Evolutionary conservation across 179 eudicot species (phyloP).

Genomic region (Drosera spatulata): DNA sequence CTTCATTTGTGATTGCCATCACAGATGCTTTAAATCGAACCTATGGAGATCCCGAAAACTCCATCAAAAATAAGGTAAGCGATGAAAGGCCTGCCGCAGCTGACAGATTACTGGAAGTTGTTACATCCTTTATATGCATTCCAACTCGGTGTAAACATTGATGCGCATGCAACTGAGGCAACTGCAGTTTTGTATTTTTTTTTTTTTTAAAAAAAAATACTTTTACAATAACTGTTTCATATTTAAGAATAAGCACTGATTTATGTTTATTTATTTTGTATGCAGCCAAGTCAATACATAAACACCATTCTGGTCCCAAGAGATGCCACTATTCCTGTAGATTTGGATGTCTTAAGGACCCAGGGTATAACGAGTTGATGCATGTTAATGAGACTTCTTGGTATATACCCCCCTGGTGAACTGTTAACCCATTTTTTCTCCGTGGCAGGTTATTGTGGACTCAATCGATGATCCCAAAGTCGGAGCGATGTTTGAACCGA

Average conservation of each 20-base stretch:
- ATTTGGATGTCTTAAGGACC: constrained; percentile 30
- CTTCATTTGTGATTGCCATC: constrained; percentile 86
- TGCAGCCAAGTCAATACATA: constrained; percentile 75
- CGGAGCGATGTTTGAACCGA: constrained; percentile 67
- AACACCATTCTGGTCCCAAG: constrained; percentile 83
- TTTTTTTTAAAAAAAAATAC: too few species aligned
- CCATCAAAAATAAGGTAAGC: constrained; percentile 66
- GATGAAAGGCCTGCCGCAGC: not conserved
- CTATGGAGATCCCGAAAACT: constrained; percentile 50
- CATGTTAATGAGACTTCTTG: too few species aligned
- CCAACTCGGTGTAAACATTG: too few species aligned
- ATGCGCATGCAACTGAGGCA: too few species aligned
- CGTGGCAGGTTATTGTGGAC: constrained; percentile 62
- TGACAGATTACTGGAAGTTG: not conserved
- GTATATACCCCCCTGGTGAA: too few species aligned
- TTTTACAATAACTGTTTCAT: too few species aligned
- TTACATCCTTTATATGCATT: too few species aligned
- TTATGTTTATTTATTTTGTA: constrained; percentile 38
- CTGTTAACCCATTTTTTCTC: not conserved
- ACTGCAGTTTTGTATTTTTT: too few species aligned
- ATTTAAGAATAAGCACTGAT: not conserved
- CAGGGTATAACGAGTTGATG: constrained; percentile 27
- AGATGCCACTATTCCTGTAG: constrained; percentile 57
- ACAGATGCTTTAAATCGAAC: constrained; percentile 93
- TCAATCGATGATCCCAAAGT: constrained; percentile 61